A percentile compares a stretch with the other conserved stretches of the same genome.
phyloP scores from a whole-genome alignment of 495 filamentous ascomycete genomes.

The Penicillium longicatenatum region DNA sequence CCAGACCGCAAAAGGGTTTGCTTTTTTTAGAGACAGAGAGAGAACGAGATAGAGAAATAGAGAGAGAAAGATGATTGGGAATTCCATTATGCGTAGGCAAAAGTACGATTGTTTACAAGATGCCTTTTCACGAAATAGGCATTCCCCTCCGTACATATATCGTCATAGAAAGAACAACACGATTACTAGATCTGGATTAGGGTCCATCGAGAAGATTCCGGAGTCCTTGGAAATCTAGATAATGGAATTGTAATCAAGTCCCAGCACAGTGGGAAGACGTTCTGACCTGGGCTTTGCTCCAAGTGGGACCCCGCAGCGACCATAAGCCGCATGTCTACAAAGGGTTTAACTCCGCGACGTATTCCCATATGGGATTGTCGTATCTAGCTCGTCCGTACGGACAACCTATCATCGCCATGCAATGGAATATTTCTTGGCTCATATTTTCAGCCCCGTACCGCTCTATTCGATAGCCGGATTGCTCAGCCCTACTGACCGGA shows the following conservation, averaged over 20 bases:
- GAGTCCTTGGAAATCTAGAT: not conserved
- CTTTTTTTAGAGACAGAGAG: not conserved
- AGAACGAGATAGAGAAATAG: not conserved
- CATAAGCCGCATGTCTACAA: conserved; percentile 6
- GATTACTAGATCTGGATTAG: not conserved
- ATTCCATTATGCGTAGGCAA: not conserved
- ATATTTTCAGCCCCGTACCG: conserved; percentile 4
- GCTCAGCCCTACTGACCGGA: conserved; percentile 11
- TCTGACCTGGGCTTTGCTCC: not conserved
- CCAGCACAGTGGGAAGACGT: not conserved
- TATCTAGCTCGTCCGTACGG: not conserved
- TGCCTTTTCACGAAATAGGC: not conserved
- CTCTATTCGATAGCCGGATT: not conserved
- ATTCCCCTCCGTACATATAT: not conserved
- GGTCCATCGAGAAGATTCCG: too few species aligned
- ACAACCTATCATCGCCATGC: not conserved
- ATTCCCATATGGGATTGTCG: conserved; percentile 3
- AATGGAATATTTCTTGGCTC: not conserved
- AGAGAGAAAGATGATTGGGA: too few species aligned
- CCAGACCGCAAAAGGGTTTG: not conserved
- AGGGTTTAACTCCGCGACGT: conserved; percentile 9
- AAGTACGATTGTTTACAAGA: too few species aligned
- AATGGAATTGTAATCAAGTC: not conserved
- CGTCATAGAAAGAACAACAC: not conserved
- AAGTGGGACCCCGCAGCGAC: not conserved